A percentile compares a stretch with the other conserved stretches of the same genome.
These are phyloP conservation scores for Trametes coccinea DNA, from an alignment of 768 basidiomycete species.

Conservation along the genomic window DNA sequence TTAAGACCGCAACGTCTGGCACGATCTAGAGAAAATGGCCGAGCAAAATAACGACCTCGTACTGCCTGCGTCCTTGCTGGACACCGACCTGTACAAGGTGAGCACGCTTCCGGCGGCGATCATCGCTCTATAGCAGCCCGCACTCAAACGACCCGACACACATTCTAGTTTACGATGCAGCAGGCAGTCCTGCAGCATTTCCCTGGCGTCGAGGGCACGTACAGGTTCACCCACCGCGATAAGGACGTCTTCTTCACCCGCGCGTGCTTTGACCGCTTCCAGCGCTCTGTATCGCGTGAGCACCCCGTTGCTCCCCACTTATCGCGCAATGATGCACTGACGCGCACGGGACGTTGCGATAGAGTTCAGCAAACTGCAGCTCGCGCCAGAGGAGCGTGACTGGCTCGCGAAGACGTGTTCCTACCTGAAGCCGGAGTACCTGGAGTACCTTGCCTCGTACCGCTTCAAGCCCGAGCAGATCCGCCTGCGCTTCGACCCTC, in stretches of 20 bases:
- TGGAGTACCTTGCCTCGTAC: conserved; percentile 71
- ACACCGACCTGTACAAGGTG: conserved; percentile 95
- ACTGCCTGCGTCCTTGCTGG: conserved; percentile 63
- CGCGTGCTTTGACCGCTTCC: conserved; percentile 61
- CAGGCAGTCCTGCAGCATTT: conserved; percentile 83
- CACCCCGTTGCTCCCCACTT: conserved; percentile 12
- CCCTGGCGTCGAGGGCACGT: conserved; percentile 65
- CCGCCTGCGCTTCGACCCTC: conserved; percentile 60
- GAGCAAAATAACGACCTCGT: conserved; percentile 4
- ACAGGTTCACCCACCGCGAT: conserved; percentile 82
- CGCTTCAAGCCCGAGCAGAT: conserved; percentile 79
- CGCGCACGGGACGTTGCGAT: background rate
- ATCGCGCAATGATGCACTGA: background rate
- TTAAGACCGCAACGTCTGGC: too few species aligned
- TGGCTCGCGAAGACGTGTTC: conserved; percentile 75
- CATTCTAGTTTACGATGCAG: conserved; percentile 86
- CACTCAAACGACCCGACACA: background rate
- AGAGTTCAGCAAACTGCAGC: conserved; percentile 69
- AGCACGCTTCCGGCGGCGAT: background rate
- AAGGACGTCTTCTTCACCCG: conserved; percentile 63
- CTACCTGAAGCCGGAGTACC: conserved; percentile 69
- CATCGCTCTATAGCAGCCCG: background rate
- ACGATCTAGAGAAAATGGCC: background rate
- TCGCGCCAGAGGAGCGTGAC: conserved; percentile 59
- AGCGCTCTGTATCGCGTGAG: conserved; percentile 56